Conservation (phyloP, 805 yeast genomes). For the Alloascoidea africana region DNA sequence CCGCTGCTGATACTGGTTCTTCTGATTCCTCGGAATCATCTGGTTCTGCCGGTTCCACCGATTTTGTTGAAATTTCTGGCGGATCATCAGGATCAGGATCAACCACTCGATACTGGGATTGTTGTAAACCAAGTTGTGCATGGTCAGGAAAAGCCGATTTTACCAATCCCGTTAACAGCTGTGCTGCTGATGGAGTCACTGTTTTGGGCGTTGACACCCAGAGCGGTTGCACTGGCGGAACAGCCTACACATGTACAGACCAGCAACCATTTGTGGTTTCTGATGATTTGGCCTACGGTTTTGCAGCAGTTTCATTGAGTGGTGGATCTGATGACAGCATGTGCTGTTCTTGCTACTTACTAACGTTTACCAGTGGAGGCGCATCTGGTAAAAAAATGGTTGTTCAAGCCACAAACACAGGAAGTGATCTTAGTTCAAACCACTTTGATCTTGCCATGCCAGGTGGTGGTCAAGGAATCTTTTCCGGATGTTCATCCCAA, state of each 20-base stretch:
- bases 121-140: constrained; percentile 4
- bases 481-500: constrained; percentile 2
- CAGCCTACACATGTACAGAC: constrained; percentile 3
- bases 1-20: no score
- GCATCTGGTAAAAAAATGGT: constrained; percentile 4
- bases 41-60: no score
- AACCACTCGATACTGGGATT: constrained; percentile 5
- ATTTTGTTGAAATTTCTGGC: no score
- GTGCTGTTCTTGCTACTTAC: constrained; percentile 4
- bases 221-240: constrained; percentile 4
- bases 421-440: constrained; percentile 3
- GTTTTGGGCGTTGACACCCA: constrained; percentile 2
- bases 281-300: constrained; percentile 3
- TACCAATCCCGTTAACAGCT: constrained; percentile 2
- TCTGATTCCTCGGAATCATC: no score
- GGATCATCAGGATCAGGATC: constrained; percentile 3
- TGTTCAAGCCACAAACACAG: constrained; percentile 5
- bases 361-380: constrained; percentile 4
- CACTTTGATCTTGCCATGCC: constrained; percentile 5
- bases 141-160: constrained; percentile 5
- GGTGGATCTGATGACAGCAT: constrained; percentile 2
- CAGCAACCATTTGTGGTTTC: constrained; percentile 4
- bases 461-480: constrained; percentile 4
- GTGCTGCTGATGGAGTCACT: constrained; percentile 4
- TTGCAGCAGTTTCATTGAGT: constrained; percentile 2